Evolutionary conservation across 352 stramenopile genomes (phyloP), one percentile per base, ranked within the genome.

Genomic region (Phytophthora crassamura): DNA sequence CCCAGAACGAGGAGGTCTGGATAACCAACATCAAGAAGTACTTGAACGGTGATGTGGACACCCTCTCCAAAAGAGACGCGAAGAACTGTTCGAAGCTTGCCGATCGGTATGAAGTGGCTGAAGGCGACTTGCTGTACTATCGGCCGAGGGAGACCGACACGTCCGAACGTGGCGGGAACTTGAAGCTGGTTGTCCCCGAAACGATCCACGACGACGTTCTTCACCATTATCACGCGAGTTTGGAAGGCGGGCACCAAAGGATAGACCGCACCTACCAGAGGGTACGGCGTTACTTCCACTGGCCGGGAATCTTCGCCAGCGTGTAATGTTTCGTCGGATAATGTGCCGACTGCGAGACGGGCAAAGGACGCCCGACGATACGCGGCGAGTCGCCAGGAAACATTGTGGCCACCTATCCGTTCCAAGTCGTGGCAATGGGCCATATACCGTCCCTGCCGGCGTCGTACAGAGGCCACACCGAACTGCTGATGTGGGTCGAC

Each of bases 191-290:
- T 0, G 22, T 48, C 0, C 42, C 59, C 2, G 43, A 41, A 6
- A 52, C 50, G 0, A 5, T 64, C 0, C 39, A 64, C 1, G 15
- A 50, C 7, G 61, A 59, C 4, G 2, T 64, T 2, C 36, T 64
- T 5, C 39, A 55, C 14, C 53, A 69, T 11, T 63, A 63, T n/a
- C 52, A 63, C 30, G n/a, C 30, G 2, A 58, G 53, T 14, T n/a
- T 60, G 46, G 30, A 42, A 16, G 47, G 50, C 0, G 50, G 36
- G 1, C 50, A 58, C n/a, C 50, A 48, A 16, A 36, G 50, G 14
- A 47, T 58, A 3, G 35, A 20, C 15, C 50, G 50, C 2, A 58
- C 36, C 0, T 58, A 58, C 7, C 50, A 48, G 3, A 10, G 36
- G 22, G 14, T 48, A 6, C 36, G 22, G n/a, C 10, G 12, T 11